Percentiles rank a stretch among this genome's conserved stretches.
Evolutionary conservation across 768 basidiomycete species (phyloP).

Genomic region (Galerina sulciceps): DNA sequence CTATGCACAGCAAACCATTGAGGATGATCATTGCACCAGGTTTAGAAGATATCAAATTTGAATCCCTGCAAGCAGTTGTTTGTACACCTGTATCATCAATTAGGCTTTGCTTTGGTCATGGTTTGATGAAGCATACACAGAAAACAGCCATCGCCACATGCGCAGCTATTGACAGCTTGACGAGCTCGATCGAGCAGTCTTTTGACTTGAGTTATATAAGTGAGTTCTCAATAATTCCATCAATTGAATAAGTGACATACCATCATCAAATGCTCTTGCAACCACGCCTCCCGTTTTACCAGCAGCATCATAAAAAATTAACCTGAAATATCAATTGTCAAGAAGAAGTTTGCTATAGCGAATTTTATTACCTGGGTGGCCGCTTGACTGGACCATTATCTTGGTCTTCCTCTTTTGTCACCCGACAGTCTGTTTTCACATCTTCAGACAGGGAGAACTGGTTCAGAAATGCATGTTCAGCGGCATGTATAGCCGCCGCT

Average conservation of each 20-base stretch:
- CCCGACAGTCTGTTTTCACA: constrained; percentile 84
- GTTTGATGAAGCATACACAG: constrained; percentile 50
- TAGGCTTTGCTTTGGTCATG: background rate
- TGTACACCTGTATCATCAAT: constrained; percentile 56
- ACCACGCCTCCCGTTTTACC: constrained; percentile 75
- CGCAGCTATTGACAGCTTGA: constrained; percentile 59
- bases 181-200: constrained; percentile 65
- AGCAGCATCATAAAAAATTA: constrained; percentile 80
- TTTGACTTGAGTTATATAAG: constrained; percentile 43
- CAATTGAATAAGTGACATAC: constrained; percentile 37
- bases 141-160: constrained; percentile 71
- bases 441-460: constrained; percentile 72
- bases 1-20: constrained; percentile 50
- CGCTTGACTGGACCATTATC: constrained; percentile 54
- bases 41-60: constrained; percentile 77
- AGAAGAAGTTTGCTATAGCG: background rate
- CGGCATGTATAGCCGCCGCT: constrained; percentile 85
- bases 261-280: constrained; percentile 82
- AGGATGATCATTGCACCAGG: constrained; percentile 73
- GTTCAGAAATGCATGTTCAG: constrained; percentile 83
- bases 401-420: constrained; percentile 74
- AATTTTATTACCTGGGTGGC: constrained; percentile 59
- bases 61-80: constrained; percentile 67
- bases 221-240: background rate
- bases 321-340: constrained; percentile 37